Base-by-base conservation (phyloP, 75 land plant species). In the Pseudotsuga menziesii region DNA sequence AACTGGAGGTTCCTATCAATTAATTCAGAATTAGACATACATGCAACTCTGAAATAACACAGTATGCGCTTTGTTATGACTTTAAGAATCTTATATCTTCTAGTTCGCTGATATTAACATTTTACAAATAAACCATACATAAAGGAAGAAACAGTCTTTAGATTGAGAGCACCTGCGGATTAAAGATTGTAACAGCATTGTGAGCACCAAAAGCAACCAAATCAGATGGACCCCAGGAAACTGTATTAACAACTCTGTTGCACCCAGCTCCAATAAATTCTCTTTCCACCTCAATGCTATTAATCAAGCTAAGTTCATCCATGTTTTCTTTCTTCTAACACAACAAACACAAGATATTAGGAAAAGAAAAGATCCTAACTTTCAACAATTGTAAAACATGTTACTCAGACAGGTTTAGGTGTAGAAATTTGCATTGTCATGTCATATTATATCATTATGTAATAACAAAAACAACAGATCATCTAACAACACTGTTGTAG, bases 181-280 rank as follows among this genome's bases (percentile, higher is more conserved):
- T 87, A 77, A 97, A 94, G n/a, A 97, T 83, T 59, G 93, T 92
- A 57, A 97, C 95, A 13, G 92, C 88, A 78, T 92, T 89, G 77
- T 97, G 95, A n/a, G 89, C 84, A 60, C 91, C 99, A 77, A 94
- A 97, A 55, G 99, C 83, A 62, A 94, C 98, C 3, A 97, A 81
- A 61, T 85, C 80, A 58, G 78, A 89, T 17, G 93, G 85, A 7
- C 99, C 98, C 98, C 98, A 94, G 20, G 93, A 87, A 17, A 88
- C 95, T 72, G 89, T 91, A 76, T 95, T 88, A 1, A 94, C 95
- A 62, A 90, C 73, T 75, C 95, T 83, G 83, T 97, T 97, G 85
- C 99, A 97, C 0, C 98, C 99, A 26, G 92, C 89, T 35, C 93
- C 91, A 25, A 97, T 89, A 85, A 97, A 97, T 52, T 75, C 80